Evolutionary conservation across 768 basidiomycete species (phyloP).

Genomic region (Lactarius vividus): DNA sequence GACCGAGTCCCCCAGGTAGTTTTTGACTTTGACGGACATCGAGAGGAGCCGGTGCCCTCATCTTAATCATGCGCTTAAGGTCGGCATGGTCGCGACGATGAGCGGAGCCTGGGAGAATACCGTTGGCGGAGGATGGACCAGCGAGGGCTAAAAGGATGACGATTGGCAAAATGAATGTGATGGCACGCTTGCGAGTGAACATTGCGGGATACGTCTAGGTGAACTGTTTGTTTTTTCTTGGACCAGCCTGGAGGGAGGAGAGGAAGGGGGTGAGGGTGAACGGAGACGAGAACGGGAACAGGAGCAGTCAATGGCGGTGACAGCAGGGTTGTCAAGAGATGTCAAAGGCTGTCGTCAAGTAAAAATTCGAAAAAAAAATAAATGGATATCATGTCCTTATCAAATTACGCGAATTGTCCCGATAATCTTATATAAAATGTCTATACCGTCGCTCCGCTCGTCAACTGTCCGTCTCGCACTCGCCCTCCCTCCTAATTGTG

Average conservation of each 20-base stretch:
- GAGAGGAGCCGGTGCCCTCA: constrained; percentile 45
- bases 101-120: constrained; percentile 37
- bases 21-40: constrained; percentile 16
- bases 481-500: constrained; percentile 48
- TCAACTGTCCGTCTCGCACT: constrained; percentile 2
- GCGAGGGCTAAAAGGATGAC: constrained; percentile 52
- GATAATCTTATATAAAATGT: constrained; percentile 5
- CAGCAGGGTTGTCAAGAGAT: neutral
- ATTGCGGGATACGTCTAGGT: constrained; percentile 39
- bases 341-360: neutral
- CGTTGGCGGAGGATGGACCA: constrained; percentile 45
- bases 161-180: constrained; percentile 64
- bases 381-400: neutral
- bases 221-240: neutral
- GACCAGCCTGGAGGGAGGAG: constrained; percentile 22
- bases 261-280: neutral
- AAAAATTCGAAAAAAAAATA: neutral
- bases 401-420: neutral
- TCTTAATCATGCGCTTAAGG: constrained; percentile 67
- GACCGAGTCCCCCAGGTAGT: constrained; percentile 3
- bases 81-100: constrained; percentile 54
- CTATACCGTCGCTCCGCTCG: neutral
- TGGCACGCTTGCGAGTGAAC: constrained; percentile 47
- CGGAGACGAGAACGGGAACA: neutral
- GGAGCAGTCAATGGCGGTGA: neutral